Percentiles rank a stretch among this genome's conserved stretches.
These are phyloP conservation scores for Neurospora hispaniola DNA, from an alignment of 495 filamentous ascomycete genomes.

Conservation along the genomic window DNA sequence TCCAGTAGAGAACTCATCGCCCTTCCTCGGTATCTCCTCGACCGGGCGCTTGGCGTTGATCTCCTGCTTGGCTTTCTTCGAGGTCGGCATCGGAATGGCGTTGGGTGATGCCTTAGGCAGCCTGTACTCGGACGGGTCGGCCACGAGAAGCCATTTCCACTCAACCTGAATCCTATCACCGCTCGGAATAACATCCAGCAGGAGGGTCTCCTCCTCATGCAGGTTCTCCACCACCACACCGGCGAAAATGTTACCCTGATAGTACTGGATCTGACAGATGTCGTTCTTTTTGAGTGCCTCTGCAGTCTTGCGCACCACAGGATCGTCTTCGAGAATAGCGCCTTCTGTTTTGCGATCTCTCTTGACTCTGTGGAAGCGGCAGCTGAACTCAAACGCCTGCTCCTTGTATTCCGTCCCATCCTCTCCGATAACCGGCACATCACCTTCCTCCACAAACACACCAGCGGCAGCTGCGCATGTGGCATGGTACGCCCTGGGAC, in stretches of 20 bases:
- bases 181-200: conserved; percentile 78
- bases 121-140: conserved; percentile 53
- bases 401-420: conserved; percentile 86
- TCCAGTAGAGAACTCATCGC: conserved; percentile 58
- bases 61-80: conserved; percentile 41
- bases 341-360: conserved; percentile 59
- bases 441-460: conserved; percentile 77
- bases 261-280: conserved; percentile 79
- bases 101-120: conserved; percentile 52
- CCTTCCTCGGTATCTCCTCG: conserved; percentile 54
- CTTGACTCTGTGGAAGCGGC: conserved; percentile 86
- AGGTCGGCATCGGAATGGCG: conserved; percentile 46
- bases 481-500: conserved; percentile 85
- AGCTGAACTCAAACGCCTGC: conserved; percentile 82
- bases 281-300: conserved; percentile 58
- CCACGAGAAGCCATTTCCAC: conserved; percentile 64
- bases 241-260: conserved; percentile 78
- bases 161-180: conserved; percentile 69
- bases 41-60: conserved; percentile 46
- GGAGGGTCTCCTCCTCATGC: conserved; percentile 57
- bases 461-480: conserved; percentile 89
- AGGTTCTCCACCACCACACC: conserved; percentile 83
- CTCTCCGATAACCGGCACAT: conserved; percentile 77
- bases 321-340: conserved; percentile 57
- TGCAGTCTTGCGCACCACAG: conserved; percentile 58